Evolutionary conservation across 2,329 filamentous ascomycete species (phyloP).

Genomic region (Apiospora pterosperma): DNA sequence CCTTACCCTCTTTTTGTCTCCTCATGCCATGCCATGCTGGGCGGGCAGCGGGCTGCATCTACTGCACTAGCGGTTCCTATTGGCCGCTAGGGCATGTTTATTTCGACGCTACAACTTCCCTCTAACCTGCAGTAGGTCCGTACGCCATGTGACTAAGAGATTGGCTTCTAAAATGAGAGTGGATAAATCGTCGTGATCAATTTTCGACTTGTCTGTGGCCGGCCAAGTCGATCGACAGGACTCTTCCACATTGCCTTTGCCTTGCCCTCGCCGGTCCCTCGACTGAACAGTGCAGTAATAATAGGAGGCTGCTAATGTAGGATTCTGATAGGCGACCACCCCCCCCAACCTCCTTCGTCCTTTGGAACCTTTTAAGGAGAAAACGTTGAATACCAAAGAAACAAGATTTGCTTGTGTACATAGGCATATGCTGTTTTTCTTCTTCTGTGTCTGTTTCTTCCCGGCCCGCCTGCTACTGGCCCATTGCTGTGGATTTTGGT

Average conservation of each 20-base stretch:
- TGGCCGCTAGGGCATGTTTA: conserved; percentile 25
- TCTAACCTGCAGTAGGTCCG: conserved; percentile 15
- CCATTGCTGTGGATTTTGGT: not conserved
- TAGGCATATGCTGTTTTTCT: not conserved
- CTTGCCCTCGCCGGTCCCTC: not conserved
- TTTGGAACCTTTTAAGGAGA: not conserved
- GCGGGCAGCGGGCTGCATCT: not conserved
- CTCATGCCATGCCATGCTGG: not conserved
- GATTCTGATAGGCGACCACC: not conserved
- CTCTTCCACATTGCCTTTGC: not conserved
- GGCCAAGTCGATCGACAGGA: conserved; percentile 2
- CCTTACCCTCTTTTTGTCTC: not conserved
- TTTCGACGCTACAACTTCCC: conserved; percentile 17
- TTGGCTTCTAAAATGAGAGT: conserved; percentile 20
- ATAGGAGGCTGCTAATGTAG: not conserved
- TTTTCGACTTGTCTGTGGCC: not conserved
- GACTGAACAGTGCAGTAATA: not conserved
- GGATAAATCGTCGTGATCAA: conserved; percentile 12
- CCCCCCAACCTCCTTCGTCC: not conserved
- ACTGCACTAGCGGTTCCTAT: conserved; percentile 9
- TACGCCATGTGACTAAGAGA: conserved; percentile 19
- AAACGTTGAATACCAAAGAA: not conserved
- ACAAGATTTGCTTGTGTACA: not conserved
- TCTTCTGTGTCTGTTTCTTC: not conserved
- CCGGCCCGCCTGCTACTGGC: not conserved